Evolutionary conservation across 306 rosid species (phyloP), one percentile per base, ranked within the genome.

Genomic region (Gastrolobium villosum): DNA sequence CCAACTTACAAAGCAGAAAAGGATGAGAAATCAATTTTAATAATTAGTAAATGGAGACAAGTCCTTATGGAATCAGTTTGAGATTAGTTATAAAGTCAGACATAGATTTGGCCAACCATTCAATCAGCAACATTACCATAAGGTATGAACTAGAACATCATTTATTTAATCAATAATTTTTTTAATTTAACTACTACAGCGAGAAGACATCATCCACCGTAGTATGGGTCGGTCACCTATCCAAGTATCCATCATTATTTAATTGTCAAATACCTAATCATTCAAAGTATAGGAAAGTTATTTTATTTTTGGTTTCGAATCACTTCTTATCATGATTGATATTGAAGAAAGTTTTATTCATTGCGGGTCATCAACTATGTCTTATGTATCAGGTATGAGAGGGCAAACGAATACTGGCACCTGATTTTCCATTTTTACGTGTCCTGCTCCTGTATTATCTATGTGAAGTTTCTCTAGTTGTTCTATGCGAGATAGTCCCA

Each of bases 61-160:
- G 70, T 56, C 48, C 60, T 73, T 44, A 53, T 49, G 39, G 32
- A 13, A 53, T 50, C 57, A 75, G 41, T 76, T 7, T 32, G 70
- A 30, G 84, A 79, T 86, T 76, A 1, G 89, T 74, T 86, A 77
- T 14, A 59, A 59, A 69, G 65, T 73, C 62, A 74, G 73, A 69
- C 45, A 63, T 6, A 74, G 82, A 76, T 89, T 80, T 79, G 80
- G 86, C 89, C 87, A 87, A 81, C 86, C 79, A 85, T 83, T 75
- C 83, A 67, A 72, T 63, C 52, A 71, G 14, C 39, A 70, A 10
- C 5, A 13, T 50, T 41, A 10, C 30, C 57, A 79, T 10, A 77
- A 41, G 26, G 28, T n/a, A 43, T 41, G 54, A 77, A 43, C 60
- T 5, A 66, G 5, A 53, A 40, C 45, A 77, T 32, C 5, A 43